Conservation (phyloP, 2,329 filamentous ascomycete genomes). For the Cladophialophora bantiana region DNA sequence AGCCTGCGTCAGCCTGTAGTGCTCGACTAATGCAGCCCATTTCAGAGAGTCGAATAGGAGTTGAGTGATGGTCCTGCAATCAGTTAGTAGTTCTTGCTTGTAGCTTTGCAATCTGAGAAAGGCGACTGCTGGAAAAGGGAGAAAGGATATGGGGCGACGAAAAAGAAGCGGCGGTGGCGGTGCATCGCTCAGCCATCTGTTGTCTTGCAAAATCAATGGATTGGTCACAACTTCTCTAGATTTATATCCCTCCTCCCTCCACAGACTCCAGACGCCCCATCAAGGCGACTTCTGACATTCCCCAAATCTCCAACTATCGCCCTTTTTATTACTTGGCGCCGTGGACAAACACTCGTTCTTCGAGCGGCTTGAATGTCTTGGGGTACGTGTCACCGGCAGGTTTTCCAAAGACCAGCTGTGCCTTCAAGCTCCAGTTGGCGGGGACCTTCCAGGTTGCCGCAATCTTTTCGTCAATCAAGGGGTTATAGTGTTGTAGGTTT, state of each 20-base stretch:
- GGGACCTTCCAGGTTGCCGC: conserved; percentile 73
- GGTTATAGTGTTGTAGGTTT: conserved; percentile 95
- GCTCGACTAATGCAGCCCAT: too few species aligned
- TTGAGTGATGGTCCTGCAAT: too few species aligned
- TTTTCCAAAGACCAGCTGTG: conserved; percentile 82
- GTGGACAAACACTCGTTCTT: conserved; percentile 34
- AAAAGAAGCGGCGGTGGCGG: too few species aligned
- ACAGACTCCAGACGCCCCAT: background rate
- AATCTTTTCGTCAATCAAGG: conserved; percentile 77
- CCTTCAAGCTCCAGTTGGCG: conserved; percentile 75
- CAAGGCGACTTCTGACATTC: background rate
- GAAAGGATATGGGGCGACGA: too few species aligned
- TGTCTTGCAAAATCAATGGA: background rate
- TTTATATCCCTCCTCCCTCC: background rate
- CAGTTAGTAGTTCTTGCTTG: too few species aligned
- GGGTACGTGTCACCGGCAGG: conserved; percentile 27
- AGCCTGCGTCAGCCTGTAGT: too few species aligned
- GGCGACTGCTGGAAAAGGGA: too few species aligned
- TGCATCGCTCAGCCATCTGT: background rate
- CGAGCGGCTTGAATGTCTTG: conserved; percentile 36
- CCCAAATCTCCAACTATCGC: background rate
- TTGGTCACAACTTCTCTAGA: background rate
- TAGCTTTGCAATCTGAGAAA: too few species aligned
- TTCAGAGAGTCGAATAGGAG: too few species aligned
- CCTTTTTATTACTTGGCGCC: conserved; percentile 18